Percentiles rank a stretch among this genome's conserved stretches.
phyloP scores from a whole-genome alignment of 148 eudicot genomes.

The Silene conica region DNA sequence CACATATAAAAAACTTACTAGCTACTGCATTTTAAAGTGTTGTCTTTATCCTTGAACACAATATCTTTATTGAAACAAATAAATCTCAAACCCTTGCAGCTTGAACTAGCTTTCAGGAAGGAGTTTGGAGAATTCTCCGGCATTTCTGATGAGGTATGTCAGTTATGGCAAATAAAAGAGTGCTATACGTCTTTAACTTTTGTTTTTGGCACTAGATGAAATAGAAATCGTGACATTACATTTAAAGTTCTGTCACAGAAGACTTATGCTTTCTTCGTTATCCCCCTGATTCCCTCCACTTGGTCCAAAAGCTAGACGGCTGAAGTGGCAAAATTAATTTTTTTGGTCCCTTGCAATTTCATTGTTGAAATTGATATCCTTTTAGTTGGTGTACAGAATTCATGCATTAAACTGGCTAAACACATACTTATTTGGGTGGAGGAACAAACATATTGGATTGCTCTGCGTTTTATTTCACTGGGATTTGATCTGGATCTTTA shows the following conservation, averaged over 20 bases:
- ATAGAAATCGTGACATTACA: not conserved
- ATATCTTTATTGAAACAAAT: too few relatives aligned
- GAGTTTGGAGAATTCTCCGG: constrained; percentile 57
- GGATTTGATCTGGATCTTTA: constrained; percentile 91
- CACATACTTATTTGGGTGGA: constrained; percentile 89
- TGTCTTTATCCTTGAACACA: too few relatives aligned
- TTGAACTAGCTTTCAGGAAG: constrained; percentile 76
- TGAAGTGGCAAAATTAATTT: not conserved
- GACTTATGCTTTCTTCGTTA: not conserved
- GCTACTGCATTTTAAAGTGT: too few relatives aligned
- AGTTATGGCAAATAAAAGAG: constrained; percentile 7
- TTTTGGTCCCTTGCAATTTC: constrained; percentile 3
- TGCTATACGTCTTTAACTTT: too few relatives aligned
- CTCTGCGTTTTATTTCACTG: constrained; percentile 73
- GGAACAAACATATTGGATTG: constrained; percentile 97
- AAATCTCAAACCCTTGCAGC: constrained; percentile 37
- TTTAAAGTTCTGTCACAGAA: not conserved
- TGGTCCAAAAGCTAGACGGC: not conserved
- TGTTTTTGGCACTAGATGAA: not conserved
- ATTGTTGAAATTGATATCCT: constrained; percentile 25
- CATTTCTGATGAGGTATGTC: constrained; percentile 64
- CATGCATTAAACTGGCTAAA: constrained; percentile 46
- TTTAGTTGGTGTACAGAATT: constrained; percentile 49
- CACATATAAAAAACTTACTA: too few relatives aligned
- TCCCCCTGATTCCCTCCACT: not conserved